Percentiles rank a stretch among this genome's conserved stretches.
phyloP scores from a whole-genome alignment of 2,329 filamentous ascomycete species.

The Hyphodiscus sp. region DNA sequence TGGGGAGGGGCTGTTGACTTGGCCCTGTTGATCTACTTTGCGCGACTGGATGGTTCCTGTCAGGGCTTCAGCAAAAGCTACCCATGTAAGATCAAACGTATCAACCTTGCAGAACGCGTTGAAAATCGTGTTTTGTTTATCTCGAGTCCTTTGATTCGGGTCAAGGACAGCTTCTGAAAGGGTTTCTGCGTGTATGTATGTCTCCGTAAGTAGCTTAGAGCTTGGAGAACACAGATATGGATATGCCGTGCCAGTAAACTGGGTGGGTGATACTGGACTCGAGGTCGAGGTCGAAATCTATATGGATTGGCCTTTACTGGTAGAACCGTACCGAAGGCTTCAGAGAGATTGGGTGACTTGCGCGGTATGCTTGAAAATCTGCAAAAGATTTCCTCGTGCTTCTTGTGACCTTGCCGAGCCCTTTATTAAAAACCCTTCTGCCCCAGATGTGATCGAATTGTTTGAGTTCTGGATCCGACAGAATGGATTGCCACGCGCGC shows the following conservation, averaged over 20 bases:
- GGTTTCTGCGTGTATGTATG: conserved; percentile 7
- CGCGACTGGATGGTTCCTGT: conserved; percentile 9
- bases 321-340: not conserved
- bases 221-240: conserved; percentile 4
- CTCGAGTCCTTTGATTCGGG: not conserved
- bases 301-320: not conserved
- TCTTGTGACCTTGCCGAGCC: not conserved
- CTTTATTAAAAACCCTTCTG: conserved; percentile 11
- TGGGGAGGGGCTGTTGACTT: conserved; percentile 1
- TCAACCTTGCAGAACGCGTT: not conserved
- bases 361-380: not conserved
- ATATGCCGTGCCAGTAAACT: conserved; percentile 1
- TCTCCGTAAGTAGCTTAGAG: conserved; percentile 7
- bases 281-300: not conserved
- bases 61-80: conserved; percentile 11
- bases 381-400: not conserved
- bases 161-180: conserved; percentile 7
- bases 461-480: conserved; percentile 8
- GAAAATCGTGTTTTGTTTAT: conserved; percentile 1
- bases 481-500: too few species aligned
- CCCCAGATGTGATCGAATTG: conserved; percentile 3
- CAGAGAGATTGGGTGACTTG: not conserved
- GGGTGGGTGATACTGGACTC: not conserved
- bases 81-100: conserved; percentile 4
- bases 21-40: not conserved